Conservation (phyloP, 2,329 filamentous ascomycete species). For the Zarea fungicola region DNA sequence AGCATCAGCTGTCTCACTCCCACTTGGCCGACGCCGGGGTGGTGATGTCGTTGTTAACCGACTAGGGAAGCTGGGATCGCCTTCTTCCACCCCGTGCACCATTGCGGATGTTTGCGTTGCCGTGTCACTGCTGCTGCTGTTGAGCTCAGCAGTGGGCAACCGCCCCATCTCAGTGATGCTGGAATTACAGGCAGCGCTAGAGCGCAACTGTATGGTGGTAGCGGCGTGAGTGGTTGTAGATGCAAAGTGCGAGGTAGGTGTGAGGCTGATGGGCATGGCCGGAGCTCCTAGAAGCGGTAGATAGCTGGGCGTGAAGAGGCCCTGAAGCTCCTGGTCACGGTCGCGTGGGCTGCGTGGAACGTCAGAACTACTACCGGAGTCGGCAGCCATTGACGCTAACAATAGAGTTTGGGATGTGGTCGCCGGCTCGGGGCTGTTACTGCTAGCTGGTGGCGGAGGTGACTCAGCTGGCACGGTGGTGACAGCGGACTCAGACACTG, state of each 20-base stretch:
- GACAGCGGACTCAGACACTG: neutral
- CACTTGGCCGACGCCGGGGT: constrained; percentile 3
- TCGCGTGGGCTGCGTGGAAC: constrained; percentile 43
- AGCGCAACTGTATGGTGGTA: neutral
- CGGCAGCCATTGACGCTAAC: constrained; percentile 22
- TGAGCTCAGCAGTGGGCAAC: constrained; percentile 7
- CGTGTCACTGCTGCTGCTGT: neutral
- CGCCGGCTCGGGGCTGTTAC: constrained; percentile 22
- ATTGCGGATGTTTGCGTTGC: neutral
- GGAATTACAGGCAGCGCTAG: constrained; percentile 1
- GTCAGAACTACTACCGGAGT: constrained; percentile 23
- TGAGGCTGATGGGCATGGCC: constrained; percentile 12
- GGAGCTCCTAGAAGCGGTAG: constrained; percentile 52
- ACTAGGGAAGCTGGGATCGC: no score
- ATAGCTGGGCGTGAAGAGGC: constrained; percentile 58
- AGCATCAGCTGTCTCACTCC: neutral
- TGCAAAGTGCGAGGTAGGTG: constrained; percentile 12
- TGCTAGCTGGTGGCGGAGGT: constrained; percentile 23
- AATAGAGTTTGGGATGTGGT: constrained; percentile 25
- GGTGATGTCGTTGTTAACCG: constrained; percentile 7
- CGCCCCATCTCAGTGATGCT: constrained; percentile 1
- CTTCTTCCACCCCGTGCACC: neutral
- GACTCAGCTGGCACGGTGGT: constrained; percentile 29
- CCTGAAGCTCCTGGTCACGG: constrained; percentile 55
- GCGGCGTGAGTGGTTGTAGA: constrained; percentile 14